Evolutionary conservation across 257 asterid genomes (phyloP).

Genomic region (Solanum corneliomulleri): DNA sequence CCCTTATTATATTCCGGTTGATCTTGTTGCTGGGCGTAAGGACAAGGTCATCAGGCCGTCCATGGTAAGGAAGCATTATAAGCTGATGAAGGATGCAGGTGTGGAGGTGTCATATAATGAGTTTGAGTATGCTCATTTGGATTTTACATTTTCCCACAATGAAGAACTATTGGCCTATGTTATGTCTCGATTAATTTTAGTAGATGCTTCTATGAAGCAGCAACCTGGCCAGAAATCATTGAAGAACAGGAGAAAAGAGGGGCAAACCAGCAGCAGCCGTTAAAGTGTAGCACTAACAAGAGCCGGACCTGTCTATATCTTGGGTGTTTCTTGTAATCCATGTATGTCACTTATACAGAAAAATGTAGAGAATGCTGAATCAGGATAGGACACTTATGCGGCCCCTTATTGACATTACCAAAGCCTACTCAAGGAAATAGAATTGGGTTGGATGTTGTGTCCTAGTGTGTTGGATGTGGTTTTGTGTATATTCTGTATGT

Average conservation of each 20-base stretch:
- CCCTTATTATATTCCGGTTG: slow-evolving; percentile 72
- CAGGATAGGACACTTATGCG: neutral
- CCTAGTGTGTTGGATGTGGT: neutral
- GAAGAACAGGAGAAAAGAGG: slow-evolving; percentile 10
- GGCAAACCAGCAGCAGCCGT: neutral
- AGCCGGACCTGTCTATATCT: neutral
- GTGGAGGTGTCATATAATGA: slow-evolving; percentile 75
- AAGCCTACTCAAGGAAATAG: neutral
- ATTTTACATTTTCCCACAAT: slow-evolving; percentile 85
- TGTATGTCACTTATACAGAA: neutral
- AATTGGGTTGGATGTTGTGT: neutral
- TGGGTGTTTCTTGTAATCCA: neutral
- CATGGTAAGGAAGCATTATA: slow-evolving; percentile 79
- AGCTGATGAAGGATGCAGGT: slow-evolving; percentile 64
- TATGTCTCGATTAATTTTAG: slow-evolving; percentile 71
- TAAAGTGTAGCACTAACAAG: neutral
- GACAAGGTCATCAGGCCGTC: slow-evolving; percentile 80
- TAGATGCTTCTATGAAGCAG: slow-evolving; percentile 37
- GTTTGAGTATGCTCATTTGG: slow-evolving; percentile 94
- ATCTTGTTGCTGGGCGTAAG: slow-evolving; percentile 82
- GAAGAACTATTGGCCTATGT: slow-evolving; percentile 83
- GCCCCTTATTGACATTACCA: neutral
- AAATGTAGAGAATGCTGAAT: neutral
- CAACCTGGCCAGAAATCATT: slow-evolving; percentile 13
- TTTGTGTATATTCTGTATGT: neutral